These are phyloP conservation scores for Piromyces sp. DNA, from an alignment of 192 early-diverging fungal genomes.

Conservation along the genomic window DNA sequence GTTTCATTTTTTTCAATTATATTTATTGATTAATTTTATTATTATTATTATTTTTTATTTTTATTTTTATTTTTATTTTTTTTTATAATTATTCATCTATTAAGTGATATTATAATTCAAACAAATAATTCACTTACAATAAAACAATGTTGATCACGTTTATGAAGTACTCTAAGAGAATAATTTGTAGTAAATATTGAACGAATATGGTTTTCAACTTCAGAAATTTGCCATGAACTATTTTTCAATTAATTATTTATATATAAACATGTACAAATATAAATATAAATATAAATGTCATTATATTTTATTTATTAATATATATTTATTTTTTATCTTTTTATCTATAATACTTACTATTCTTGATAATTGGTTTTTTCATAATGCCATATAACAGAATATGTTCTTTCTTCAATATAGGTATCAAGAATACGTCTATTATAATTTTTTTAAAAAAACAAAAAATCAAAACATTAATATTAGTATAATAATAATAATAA, in stretches of 20 bases:
- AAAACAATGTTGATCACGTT: constrained; percentile 19
- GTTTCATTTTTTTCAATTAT: no score
- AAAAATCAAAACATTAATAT: neutral
- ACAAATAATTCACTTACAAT: no score
- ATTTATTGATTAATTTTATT: no score
- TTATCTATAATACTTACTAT: neutral
- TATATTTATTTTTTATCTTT: no score
- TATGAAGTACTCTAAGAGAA: constrained; percentile 49
- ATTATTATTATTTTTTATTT: neutral
- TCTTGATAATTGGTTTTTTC: constrained; percentile 22
- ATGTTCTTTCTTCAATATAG: constrained; percentile 58
- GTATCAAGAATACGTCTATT: constrained; percentile 54
- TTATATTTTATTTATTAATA: constrained; percentile 7
- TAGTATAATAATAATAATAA: no score
- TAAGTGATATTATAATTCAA: no score
- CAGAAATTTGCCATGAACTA: constrained; percentile 60
- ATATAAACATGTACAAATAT: no score
- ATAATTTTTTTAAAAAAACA: neutral
- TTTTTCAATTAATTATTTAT: no score
- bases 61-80: no score
- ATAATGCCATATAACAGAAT: constrained; percentile 57
- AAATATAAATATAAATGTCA: no score
- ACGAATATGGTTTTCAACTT: constrained; percentile 71
- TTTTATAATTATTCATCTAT: no score
- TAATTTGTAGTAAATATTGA: constrained; percentile 43